These are phyloP conservation scores for Penicillium sp. DNA, from an alignment of 2,329 filamentous ascomycete genomes.

Conservation along the genomic window DNA sequence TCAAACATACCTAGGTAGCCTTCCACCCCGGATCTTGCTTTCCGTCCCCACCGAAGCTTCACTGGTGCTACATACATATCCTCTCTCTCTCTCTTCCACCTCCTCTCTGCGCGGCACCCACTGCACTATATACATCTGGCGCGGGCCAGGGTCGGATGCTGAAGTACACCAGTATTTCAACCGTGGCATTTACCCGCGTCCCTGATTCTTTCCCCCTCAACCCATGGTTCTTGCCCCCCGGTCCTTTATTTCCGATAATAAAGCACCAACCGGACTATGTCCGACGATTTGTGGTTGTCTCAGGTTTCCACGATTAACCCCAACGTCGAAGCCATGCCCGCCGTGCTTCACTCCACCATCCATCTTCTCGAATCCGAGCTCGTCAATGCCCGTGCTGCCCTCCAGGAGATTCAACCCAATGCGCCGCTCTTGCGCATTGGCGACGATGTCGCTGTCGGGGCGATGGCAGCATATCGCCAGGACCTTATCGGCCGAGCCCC, in stretches of 20 bases:
- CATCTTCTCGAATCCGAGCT: constrained; percentile 43
- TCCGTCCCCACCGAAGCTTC: constrained; percentile 15
- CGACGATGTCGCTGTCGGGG: constrained; percentile 39
- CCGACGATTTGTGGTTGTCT: constrained; percentile 38
- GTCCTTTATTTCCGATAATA: constrained; percentile 13
- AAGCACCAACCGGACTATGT: constrained; percentile 28
- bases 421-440: constrained; percentile 26
- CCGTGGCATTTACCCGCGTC: constrained; percentile 6
- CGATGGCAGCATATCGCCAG: constrained; percentile 40
- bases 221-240: constrained; percentile 6
- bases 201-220: neutral
- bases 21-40: constrained; percentile 14
- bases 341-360: constrained; percentile 42
- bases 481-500: constrained; percentile 38
- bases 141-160: too few species aligned
- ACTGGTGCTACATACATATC: constrained; percentile 4
- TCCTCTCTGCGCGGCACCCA: too few species aligned
- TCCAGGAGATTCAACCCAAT: constrained; percentile 42
- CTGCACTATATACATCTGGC: too few species aligned
- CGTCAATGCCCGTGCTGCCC: constrained; percentile 41
- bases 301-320: constrained; percentile 39
- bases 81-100: too few species aligned
- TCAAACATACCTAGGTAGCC: constrained; percentile 6
- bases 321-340: constrained; percentile 39
- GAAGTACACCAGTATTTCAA: too few species aligned